These are phyloP conservation scores for Brettanomyces anomalus DNA, from an alignment of 805 yeast genomes.

Conservation along the genomic window DNA sequence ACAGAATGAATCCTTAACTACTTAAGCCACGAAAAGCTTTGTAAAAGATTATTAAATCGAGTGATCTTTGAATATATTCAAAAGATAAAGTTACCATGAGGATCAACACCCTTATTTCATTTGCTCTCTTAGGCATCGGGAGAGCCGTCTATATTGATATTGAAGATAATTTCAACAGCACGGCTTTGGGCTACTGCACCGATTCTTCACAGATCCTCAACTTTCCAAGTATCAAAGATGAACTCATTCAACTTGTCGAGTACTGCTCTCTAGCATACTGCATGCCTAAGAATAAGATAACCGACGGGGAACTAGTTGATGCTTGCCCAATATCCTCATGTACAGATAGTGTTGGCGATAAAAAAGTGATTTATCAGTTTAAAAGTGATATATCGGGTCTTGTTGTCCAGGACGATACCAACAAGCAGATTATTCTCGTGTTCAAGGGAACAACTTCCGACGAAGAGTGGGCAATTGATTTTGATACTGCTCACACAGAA, in stretches of 20 bases:
- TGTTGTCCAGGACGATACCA: slow-evolving; percentile 39
- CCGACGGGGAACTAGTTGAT: slow-evolving; percentile 18
- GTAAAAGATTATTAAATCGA: no score
- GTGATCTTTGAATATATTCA: no score
- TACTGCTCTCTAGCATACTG: slow-evolving; percentile 29
- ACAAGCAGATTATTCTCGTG: slow-evolving; percentile 35
- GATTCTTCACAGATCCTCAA: no score
- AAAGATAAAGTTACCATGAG: no score
- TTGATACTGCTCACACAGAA: slow-evolving; percentile 35
- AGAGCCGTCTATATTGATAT: no score
- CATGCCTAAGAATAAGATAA: slow-evolving; percentile 17
- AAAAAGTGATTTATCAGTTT: slow-evolving; percentile 31
- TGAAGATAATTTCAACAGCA: no score
- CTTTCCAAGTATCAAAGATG: background rate
- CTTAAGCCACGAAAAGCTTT: no score
- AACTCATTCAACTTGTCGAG: slow-evolving; percentile 12
- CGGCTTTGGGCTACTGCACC: no score
- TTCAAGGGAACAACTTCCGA: slow-evolving; percentile 58
- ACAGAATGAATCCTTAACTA: no score
- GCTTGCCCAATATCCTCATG: slow-evolving; percentile 29
- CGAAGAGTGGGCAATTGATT: slow-evolving; percentile 56
- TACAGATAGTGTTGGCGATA: slow-evolving; percentile 11
- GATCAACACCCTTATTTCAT: no score
- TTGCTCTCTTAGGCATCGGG: no score
- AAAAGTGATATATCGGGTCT: slow-evolving; percentile 47